Evolutionary conservation across 73 alveolate genomes (phyloP).

Genomic region (Blepharisma stoltei): DNA sequence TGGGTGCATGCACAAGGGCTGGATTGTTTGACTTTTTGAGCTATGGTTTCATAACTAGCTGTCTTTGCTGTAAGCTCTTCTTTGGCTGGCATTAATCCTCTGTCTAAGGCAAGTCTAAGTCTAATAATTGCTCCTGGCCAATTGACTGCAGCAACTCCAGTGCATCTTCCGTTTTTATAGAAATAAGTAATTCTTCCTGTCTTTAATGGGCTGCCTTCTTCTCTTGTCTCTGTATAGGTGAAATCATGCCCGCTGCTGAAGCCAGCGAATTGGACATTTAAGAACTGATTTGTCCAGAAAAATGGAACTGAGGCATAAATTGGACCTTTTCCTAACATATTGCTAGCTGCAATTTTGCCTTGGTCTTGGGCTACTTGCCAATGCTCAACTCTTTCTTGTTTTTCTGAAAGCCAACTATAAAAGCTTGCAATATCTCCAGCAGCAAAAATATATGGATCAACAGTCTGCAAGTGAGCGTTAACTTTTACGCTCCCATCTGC

Average conservation of each 20-base stretch:
- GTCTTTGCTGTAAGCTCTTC: background rate
- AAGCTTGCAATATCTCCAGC: conserved; percentile 87
- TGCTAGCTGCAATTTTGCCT: conserved; percentile 77
- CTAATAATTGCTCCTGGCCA: conserved; percentile 30
- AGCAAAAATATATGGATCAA: conserved; percentile 66
- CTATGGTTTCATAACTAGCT: background rate
- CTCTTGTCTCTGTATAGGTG: conserved; percentile 8
- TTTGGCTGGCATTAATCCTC: conserved; percentile 31
- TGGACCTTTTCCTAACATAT: conserved; percentile 74
- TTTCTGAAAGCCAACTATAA: conserved; percentile 74
- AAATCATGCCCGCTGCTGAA: conserved; percentile 7
- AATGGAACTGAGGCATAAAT: conserved; percentile 77
- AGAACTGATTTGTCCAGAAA: conserved; percentile 75
- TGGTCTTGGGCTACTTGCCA: conserved; percentile 70
- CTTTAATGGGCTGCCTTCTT: conserved; percentile 1
- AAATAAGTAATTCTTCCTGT: conserved; percentile 30
- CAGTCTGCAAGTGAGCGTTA: conserved; percentile 70
- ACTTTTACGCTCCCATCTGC: conserved; percentile 56
- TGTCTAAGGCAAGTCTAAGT: conserved; percentile 17
- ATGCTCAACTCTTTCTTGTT: conserved; percentile 81
- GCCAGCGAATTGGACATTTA: conserved; percentile 27
- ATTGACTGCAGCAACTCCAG: conserved; percentile 28
- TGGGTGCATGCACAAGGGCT: conserved; percentile 14
- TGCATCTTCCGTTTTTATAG: conserved; percentile 28
- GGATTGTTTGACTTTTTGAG: background rate